A percentile compares a stretch with the other conserved stretches of the same genome.
Evolutionary conservation across 2,329 filamentous ascomycete genomes (phyloP).

Genomic region (Coniochaeta hoffmannii): DNA sequence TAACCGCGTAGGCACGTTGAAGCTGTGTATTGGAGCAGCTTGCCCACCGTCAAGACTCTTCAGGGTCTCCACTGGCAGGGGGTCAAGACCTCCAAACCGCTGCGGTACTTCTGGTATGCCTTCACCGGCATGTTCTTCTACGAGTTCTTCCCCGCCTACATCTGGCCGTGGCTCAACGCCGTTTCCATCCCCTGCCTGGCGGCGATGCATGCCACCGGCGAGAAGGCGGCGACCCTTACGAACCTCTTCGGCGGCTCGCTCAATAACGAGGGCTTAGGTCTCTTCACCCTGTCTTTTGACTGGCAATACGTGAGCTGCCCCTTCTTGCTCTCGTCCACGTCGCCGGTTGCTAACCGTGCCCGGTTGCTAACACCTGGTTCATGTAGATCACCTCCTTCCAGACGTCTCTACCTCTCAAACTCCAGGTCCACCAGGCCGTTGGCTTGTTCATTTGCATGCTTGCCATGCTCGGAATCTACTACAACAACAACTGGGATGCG

Average conservation of each 20-base stretch:
- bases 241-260: conserved; percentile 43
- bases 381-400: conserved; percentile 43
- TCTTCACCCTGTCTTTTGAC: conserved; percentile 43
- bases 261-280: conserved; percentile 44
- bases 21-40: conserved; percentile 46
- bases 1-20: conserved; percentile 32
- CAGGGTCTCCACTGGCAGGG: conserved; percentile 48
- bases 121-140: conserved; percentile 40
- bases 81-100: conserved; percentile 39
- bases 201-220: conserved; percentile 40
- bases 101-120: conserved; percentile 44
- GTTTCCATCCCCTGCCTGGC: conserved; percentile 48
- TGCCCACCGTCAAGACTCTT: conserved; percentile 45
- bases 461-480: conserved; percentile 45
- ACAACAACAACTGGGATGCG: conserved; percentile 38
- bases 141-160: conserved; percentile 47
- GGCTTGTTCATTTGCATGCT: conserved; percentile 42
- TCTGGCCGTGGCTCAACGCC: conserved; percentile 47
- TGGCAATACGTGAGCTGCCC: conserved; percentile 44
- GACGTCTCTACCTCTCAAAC: conserved; percentile 43
- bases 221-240: conserved; percentile 33
- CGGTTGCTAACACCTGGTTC: background rate
- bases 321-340: conserved; percentile 6
- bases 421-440: conserved; percentile 37
- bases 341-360: background rate